These are phyloP conservation scores for Eucalyptus cloeziana DNA, from an alignment of 345 rosid species.

Conservation along the genomic window DNA sequence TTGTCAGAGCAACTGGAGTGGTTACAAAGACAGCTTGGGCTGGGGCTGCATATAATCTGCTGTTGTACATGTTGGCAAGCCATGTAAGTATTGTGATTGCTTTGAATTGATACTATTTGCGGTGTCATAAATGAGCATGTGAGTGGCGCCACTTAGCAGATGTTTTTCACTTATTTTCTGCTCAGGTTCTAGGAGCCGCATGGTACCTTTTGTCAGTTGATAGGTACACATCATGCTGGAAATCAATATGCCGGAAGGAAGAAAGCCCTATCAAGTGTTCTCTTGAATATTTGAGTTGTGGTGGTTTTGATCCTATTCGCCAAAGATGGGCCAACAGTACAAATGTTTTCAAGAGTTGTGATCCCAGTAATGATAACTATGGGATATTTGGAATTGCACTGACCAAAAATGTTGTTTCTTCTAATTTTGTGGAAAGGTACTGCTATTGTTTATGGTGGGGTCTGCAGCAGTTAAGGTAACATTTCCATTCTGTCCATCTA, in stretches of 20 bases:
- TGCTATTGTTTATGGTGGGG: constrained; percentile 96
- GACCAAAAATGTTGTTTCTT: constrained; percentile 45
- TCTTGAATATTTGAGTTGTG: constrained; percentile 46
- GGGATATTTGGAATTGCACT: constrained; percentile 68
- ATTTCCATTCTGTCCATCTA: background rate
- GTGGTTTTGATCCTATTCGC: constrained; percentile 15
- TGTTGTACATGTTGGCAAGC: constrained; percentile 40
- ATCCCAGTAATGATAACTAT: constrained; percentile 34
- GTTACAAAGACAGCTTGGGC: constrained; percentile 43
- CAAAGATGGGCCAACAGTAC: constrained; percentile 43
- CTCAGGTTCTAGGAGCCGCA: constrained; percentile 76
- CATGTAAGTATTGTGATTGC: constrained; percentile 12
- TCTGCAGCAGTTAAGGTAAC: constrained; percentile 79
- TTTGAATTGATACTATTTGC: background rate
- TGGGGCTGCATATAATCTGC: constrained; percentile 37
- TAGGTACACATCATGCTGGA: constrained; percentile 79
- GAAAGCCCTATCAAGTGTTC: constrained; percentile 15
- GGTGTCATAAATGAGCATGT: background rate
- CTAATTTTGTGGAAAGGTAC: constrained; percentile 53
- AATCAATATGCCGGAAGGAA: constrained; percentile 49
- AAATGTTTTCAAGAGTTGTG: constrained; percentile 47
- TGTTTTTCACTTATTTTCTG: background rate
- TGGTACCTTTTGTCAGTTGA: constrained; percentile 85
- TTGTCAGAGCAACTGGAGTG: constrained; percentile 61
- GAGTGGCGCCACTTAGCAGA: background rate